These are phyloP conservation scores for Silene coronaria DNA, from an alignment of 179 eudicot species.

Conservation along the genomic window DNA sequence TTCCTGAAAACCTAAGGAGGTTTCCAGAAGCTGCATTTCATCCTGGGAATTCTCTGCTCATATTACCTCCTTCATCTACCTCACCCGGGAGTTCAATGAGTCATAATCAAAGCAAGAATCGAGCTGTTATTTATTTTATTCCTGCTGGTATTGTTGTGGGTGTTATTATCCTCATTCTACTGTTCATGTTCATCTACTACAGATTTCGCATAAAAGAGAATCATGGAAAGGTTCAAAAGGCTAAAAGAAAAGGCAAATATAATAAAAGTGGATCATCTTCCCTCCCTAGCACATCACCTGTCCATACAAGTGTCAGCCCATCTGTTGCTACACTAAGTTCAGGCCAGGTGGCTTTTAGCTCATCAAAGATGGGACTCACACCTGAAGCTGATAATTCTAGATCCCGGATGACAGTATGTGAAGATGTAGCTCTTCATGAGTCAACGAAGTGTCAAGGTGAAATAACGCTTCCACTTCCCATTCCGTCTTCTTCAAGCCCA, in stretches of 20 bases:
- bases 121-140: slow-evolving; percentile 32
- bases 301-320: slow-evolving; percentile 23
- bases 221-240: slow-evolving; percentile 10
- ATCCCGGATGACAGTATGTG: slow-evolving; percentile 12
- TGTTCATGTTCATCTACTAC: slow-evolving; percentile 30
- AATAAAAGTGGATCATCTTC: slow-evolving; percentile 27
- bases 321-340: slow-evolving; percentile 24
- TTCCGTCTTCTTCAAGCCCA: slow-evolving; percentile 20
- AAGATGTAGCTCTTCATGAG: slow-evolving; percentile 21
- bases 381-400: slow-evolving; percentile 16
- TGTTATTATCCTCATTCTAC: slow-evolving; percentile 29
- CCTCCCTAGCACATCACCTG: slow-evolving; percentile 25
- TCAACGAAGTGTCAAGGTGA: slow-evolving; percentile 21
- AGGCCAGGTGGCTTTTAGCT: slow-evolving; percentile 9
- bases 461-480: slow-evolving; percentile 20
- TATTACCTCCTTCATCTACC: slow-evolving; percentile 26
- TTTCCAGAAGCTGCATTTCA: slow-evolving; percentile 51
- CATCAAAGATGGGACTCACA: slow-evolving; percentile 19
- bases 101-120: slow-evolving; percentile 30
- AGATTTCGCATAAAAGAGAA: slow-evolving; percentile 24
- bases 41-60: slow-evolving; percentile 49
- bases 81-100: slow-evolving; percentile 22
- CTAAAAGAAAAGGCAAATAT: slow-evolving; percentile 27
- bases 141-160: slow-evolving; percentile 39
- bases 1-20: slow-evolving; percentile 43